Base-by-base conservation (phyloP, 768 basidiomycete species). In the Russula sp. region DNA sequence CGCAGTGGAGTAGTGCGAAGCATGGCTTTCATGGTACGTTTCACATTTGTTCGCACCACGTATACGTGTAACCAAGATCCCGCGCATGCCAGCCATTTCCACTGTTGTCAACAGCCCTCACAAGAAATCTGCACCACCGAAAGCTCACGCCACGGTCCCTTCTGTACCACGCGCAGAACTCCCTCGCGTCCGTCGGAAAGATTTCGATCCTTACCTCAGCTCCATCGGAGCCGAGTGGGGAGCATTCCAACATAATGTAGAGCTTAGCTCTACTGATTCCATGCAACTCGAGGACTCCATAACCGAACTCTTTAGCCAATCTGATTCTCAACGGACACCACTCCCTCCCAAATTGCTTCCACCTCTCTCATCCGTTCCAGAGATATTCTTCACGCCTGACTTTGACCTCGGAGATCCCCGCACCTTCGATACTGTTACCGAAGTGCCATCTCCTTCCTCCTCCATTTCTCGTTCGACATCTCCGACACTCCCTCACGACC, bases 41-140 rank as follows among this genome's bases (percentile, higher is more conserved):
- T 29, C 9, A 7, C 8, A 2, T 29, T 20, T 29, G 38, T 63
- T 46, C 29, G 38, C 7, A 38, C 9, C 6, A 22, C 3, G 10
- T 34, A 41, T 42, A 36, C 53, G 7, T 20, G 25, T 34, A n/a
- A 7, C 7, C 22, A 36, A 10, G 7, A 11, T 49, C 56, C 39
- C 52, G 66, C 67, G 45, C 52, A 68, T 38, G 50, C 14, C 71
- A 97, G 95, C 93, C 42, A 94, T 97, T 65, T 95, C 94, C 9
- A 94, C 91, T 18, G 90, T 97, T 32, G 81, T 97, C 55, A 94
- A 94, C 69, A 93, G 89, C 68, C 95, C 95, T 0, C 86, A 88
- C 69, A 89, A 87, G 73, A 81, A 79, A 39, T 86, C 88, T 51
- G 87, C 88, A 7, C 93, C 95, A 13, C 88, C 95, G 35, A 91